These are phyloP conservation scores for Paramecium primaurelia DNA, from an alignment of 73 alveolate genomes.

Conservation along the genomic window DNA sequence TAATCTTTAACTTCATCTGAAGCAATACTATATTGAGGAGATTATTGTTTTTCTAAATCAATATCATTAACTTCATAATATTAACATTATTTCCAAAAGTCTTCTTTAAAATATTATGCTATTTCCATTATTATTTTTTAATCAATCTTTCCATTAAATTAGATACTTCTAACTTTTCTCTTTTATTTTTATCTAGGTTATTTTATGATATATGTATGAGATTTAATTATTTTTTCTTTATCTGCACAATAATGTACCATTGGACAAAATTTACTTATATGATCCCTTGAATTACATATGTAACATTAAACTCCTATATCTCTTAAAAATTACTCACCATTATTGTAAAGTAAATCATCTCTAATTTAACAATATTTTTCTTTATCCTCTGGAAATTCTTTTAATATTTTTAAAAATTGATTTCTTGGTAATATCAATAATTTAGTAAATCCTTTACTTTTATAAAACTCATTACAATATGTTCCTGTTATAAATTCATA, in stretches of 20 bases:
- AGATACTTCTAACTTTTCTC: background rate
- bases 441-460: conserved; percentile 6
- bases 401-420: background rate
- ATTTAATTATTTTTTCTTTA: background rate
- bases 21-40: background rate
- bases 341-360: conserved; percentile 9
- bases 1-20: background rate
- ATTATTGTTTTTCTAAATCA: background rate
- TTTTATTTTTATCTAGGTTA: background rate
- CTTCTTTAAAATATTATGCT: background rate
- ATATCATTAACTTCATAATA: background rate
- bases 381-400: background rate
- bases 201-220: background rate
- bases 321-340: background rate
- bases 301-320: background rate
- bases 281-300: background rate
- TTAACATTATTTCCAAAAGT: background rate
- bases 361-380: background rate
- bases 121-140: background rate
- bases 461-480: background rate
- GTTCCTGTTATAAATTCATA: background rate
- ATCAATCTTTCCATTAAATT: background rate
- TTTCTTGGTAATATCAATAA: conserved; percentile 1
- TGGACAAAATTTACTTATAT: background rate
- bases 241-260: background rate